Percentiles rank a stretch among this genome's conserved stretches.
phyloP scores from a whole-genome alignment of 768 basidiomycete genomes.

The Termitomyces titanicus region DNA sequence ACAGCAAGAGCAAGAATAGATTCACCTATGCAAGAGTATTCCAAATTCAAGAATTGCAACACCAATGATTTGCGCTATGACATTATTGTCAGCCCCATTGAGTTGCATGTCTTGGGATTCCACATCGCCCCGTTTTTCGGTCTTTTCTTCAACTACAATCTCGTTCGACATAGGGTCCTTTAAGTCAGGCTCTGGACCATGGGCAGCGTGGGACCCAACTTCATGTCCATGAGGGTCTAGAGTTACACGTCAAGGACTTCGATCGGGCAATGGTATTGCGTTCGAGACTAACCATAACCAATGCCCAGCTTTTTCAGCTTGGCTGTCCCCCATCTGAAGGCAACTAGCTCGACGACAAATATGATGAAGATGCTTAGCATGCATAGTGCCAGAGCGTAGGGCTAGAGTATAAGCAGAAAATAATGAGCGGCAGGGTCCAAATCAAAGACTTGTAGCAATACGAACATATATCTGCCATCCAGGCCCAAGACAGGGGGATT shows the following conservation, averaged over 20 bases:
- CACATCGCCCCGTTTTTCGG: conserved; percentile 18
- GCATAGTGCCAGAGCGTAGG: conserved; percentile 78
- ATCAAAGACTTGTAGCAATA: too few species aligned
- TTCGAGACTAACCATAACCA: conserved; percentile 44
- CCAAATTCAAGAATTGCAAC: conserved; percentile 94
- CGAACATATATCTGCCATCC: conserved; percentile 62
- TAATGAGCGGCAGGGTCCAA: too few species aligned
- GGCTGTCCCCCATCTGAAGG: conserved; percentile 82
- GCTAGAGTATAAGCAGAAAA: conserved; percentile 36
- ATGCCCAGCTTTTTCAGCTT: conserved; percentile 66
- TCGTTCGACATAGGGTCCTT: not conserved
- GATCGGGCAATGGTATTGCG: not conserved
- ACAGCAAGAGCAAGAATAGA: not conserved
- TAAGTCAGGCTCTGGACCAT: conserved; percentile 61
- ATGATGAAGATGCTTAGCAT: conserved; percentile 79
- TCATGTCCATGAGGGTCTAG: conserved; percentile 69
- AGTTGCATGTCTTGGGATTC: conserved; percentile 16
- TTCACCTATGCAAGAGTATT: conserved; percentile 76
- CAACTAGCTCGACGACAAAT: conserved; percentile 81
- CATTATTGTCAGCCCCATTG: conserved; percentile 32
- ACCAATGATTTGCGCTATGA: conserved; percentile 74
- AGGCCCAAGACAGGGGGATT: conserved; percentile 61
- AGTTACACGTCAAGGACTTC: not conserved
- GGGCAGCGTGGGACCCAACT: conserved; percentile 55
- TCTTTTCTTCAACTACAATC: not conserved